Evolutionary conservation across 352 stramenopile genomes (phyloP).

Genomic region (Peronosclerospora sorghi): DNA sequence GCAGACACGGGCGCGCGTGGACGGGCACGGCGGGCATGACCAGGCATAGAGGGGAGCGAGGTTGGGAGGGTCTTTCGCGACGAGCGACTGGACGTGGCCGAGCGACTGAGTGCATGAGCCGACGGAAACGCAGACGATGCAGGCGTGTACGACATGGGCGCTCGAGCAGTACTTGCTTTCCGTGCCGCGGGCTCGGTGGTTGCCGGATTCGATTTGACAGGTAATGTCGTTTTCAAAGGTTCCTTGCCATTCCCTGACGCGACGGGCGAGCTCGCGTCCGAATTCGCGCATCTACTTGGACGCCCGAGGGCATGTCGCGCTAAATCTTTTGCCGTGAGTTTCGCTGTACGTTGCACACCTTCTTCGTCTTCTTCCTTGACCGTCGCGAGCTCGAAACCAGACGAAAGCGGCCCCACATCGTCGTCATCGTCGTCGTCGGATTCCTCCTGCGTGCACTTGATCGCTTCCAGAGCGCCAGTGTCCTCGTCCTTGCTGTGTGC

Average conservation of each 20-base stretch:
- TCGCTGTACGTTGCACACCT: conserved; percentile 4
- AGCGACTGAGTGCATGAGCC: conserved; percentile 14
- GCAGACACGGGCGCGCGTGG: conserved; percentile 32
- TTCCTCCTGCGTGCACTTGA: conserved; percentile 3
- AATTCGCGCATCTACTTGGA: conserved; percentile 14
- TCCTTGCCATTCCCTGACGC: conserved; percentile 6
- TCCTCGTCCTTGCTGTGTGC: conserved; percentile 7
- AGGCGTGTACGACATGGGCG: conserved; percentile 21
- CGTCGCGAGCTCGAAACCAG: conserved; percentile 10
- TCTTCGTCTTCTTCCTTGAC: conserved; percentile 17
- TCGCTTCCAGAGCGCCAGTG: background rate
- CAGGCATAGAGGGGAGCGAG: conserved; percentile 8
- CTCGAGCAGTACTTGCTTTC: conserved; percentile 7
- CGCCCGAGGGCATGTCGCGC: conserved; percentile 21
- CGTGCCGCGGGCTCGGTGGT: conserved; percentile 2
- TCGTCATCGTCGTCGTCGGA: conserved; percentile 3
- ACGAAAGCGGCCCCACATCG: background rate
- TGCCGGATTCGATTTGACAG: conserved; percentile 1
- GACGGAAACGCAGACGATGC: conserved; percentile 15
- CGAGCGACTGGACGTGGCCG: conserved; percentile 14
- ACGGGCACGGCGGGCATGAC: conserved; percentile 29
- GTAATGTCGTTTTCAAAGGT: background rate
- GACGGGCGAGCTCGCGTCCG: conserved; percentile 14
- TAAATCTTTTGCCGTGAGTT: conserved; percentile 19
- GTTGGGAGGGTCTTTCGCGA: conserved; percentile 6